Base-by-base conservation (phyloP, 495 filamentous ascomycete genomes). In the Xylaria telfairii region DNA sequence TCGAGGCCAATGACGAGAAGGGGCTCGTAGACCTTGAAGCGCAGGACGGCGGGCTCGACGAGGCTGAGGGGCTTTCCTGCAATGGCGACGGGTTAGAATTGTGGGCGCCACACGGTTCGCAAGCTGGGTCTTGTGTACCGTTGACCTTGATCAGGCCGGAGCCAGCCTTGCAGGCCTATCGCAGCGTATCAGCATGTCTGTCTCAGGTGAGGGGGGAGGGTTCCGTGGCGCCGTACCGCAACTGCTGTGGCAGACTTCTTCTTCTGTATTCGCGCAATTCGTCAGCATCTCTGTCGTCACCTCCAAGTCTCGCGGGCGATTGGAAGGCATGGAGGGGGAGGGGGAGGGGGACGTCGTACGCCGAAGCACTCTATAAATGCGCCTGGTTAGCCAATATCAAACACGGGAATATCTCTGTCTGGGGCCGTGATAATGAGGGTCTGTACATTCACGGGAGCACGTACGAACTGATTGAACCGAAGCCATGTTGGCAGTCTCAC, bases 1-100 rank as follows among this genome's bases (percentile, higher is more conserved):
- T 98, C 95, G 79, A 92, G 88, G 75, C 96, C 96, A 80, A 98
- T 88, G 82, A 98, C 92, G 76, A 99, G 91, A 86, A 99, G 86
- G 76, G 96, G 96, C 86, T 99, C 96, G 91, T 98, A 99, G 83
- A 95, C 93, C 89, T 91, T 99, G 89, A 97, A 97, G 81, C 96
- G 92, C 80, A 99, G 92, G 84, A 97, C 91, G 87, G 97, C 93
- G 74, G 96, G 93, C 87, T 97, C 91, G 76, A 97, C 92, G 77
- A 98, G 93, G 76, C 88, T 88, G 79, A 99, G 89, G 74, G 96
- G 96, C 85, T 93, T 92, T 84, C 96, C 68, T 70, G 30, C 0
- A 56, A 51, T 59, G 28, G 68, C 61, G 26, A 59, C 21, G 24
- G 24, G 46, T 70, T 65, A 70, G 68, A 57, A 34, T 12, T 5